phyloP scores from a whole-genome alignment of 2,329 filamentous ascomycete genomes.

The Aspergillus niger region DNA sequence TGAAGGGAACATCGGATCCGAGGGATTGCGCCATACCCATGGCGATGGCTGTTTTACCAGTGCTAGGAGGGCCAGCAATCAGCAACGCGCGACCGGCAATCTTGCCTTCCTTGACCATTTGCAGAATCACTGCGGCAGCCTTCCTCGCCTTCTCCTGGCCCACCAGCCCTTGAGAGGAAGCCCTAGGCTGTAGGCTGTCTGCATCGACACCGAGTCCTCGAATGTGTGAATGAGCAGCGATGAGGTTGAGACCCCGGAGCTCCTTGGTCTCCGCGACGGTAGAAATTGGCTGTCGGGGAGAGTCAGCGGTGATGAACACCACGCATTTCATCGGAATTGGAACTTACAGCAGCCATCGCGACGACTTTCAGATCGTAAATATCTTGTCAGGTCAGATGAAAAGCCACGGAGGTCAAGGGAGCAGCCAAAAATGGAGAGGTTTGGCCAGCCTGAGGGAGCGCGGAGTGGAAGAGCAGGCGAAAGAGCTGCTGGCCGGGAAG shows the following conservation, averaged over 20 bases:
- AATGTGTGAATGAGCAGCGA: slow-evolving; percentile 97
- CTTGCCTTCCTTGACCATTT: slow-evolving; percentile 99
- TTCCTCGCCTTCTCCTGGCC: slow-evolving; percentile 96
- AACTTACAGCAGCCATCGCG: slow-evolving; percentile 43
- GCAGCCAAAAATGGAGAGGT: slow-evolving; percentile 17
- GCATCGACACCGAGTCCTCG: slow-evolving; percentile 90
- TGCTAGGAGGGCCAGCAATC: slow-evolving; percentile 93
- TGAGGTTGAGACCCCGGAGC: slow-evolving; percentile 93
- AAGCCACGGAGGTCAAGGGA: slow-evolving; percentile 5
- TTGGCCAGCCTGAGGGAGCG: slow-evolving; percentile 14
- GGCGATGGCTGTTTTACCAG: slow-evolving; percentile 96
- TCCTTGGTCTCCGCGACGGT: slow-evolving; percentile 95
- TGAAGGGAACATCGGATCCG: slow-evolving; percentile 92
- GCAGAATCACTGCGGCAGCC: slow-evolving; percentile 90
- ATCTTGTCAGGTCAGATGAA: slow-evolving; percentile 10
- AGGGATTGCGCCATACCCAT: slow-evolving; percentile 99
- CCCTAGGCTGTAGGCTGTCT: slow-evolving; percentile 83
- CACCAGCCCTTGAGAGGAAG: slow-evolving; percentile 86
- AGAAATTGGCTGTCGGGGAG: slow-evolving; percentile 58
- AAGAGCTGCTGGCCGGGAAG: slow-evolving; percentile 17
- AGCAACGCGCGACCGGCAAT: slow-evolving; percentile 93
- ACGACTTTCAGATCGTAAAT: slow-evolving; percentile 9
- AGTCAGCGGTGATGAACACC: slow-evolving; percentile 11
- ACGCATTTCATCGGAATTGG: not conserved
- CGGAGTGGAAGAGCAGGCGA: slow-evolving; percentile 7